A percentile compares a stretch with the other conserved stretches of the same genome.
Conservation (phyloP, 371 early-diverging fungal genomes). For the Mortierella sp. region DNA sequence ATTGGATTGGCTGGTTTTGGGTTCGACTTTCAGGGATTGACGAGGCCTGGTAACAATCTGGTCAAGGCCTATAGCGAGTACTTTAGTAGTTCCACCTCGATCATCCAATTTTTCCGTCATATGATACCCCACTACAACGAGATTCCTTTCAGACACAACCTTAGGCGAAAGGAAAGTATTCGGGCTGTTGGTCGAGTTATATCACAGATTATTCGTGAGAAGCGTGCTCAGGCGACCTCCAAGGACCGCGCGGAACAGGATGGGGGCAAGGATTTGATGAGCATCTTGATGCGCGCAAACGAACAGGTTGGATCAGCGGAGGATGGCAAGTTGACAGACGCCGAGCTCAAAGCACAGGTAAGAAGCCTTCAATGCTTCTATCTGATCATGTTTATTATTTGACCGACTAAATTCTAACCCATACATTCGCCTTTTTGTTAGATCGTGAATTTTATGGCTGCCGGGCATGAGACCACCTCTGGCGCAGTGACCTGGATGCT, state of each 20-base stretch:
- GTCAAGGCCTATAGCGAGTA: constrained; percentile 63
- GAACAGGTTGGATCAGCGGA: constrained; percentile 37
- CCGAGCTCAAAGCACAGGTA: constrained; percentile 45
- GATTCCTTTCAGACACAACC: constrained; percentile 60
- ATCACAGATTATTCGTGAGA: constrained; percentile 58
- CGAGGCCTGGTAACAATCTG: constrained; percentile 56
- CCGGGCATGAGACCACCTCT: constrained; percentile 58
- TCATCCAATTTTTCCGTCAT: constrained; percentile 56
- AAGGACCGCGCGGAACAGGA: not conserved
- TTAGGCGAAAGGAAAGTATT: constrained; percentile 32
- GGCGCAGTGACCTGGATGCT: constrained; percentile 50
- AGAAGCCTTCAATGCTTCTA: too few species aligned
- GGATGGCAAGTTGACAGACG: constrained; percentile 38
- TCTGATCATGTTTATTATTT: not conserved
- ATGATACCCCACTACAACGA: constrained; percentile 57
- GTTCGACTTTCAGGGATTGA: constrained; percentile 58
- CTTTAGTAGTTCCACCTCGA: constrained; percentile 41
- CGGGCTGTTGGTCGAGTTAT: constrained; percentile 59
- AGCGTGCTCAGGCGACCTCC: constrained; percentile 20
- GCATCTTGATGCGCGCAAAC: constrained; percentile 48
- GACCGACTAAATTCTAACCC: too few species aligned
- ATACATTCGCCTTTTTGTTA: too few species aligned
- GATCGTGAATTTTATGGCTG: constrained; percentile 57
- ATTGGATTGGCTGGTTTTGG: constrained; percentile 59
- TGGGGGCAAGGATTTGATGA: constrained; percentile 40